Evolutionary conservation across 2,329 filamentous ascomycete genomes (phyloP).

Genomic region (Fusarium foetens): DNA sequence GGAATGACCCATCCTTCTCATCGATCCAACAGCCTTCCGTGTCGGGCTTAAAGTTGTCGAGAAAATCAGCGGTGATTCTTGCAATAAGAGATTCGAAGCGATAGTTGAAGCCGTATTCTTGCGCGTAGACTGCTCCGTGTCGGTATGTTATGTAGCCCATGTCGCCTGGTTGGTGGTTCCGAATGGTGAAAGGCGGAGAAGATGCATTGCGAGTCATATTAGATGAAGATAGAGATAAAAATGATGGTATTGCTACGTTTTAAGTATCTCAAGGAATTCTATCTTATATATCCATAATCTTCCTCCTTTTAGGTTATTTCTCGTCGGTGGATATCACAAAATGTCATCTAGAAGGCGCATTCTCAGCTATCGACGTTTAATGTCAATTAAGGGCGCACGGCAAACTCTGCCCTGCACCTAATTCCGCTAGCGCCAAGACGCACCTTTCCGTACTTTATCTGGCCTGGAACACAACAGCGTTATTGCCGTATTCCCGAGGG

Average conservation of each 20-base stretch:
- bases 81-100: not conserved
- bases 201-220: not conserved
- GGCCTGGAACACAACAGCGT: rapidly evolving
- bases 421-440: not conserved
- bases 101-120: not conserved
- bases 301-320: too few species aligned
- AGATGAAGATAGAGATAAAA: not conserved
- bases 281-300: not conserved
- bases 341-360: not conserved
- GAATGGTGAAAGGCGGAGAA: not conserved
- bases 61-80: not conserved
- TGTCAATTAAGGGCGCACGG: not conserved
- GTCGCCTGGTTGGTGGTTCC: not conserved
- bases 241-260: not conserved
- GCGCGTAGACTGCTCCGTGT: not conserved
- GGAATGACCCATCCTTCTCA: too few species aligned
- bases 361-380: not conserved
- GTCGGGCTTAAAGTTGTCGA: not conserved
- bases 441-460: not conserved
- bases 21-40: constrained; percentile 58
- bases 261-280: rapidly evolving
- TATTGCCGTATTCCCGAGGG: not conserved
- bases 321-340: not conserved
- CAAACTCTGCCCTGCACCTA: not conserved
- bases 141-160: constrained; percentile 9